phyloP scores from a whole-genome alignment of 768 basidiomycete species.

The Mycena olivaceomarginata region DNA sequence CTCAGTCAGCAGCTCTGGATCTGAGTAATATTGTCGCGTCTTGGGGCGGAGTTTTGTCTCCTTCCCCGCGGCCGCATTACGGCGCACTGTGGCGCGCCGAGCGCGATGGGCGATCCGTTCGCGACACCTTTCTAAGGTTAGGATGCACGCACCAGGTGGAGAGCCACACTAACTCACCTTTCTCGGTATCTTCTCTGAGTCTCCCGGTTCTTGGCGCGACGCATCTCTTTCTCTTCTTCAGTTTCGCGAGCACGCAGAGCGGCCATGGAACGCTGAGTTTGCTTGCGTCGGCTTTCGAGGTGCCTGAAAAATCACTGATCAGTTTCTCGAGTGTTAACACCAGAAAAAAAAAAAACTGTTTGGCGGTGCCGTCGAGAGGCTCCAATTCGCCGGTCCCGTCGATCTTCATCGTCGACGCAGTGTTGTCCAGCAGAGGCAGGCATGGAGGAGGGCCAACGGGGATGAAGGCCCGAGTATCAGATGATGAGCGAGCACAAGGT shows the following conservation, averaged over 20 bases:
- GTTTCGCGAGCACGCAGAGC: neutral
- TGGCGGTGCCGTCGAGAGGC: neutral
- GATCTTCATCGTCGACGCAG: neutral
- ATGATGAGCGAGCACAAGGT: too few relatives aligned
- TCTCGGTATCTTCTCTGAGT: constrained; percentile 10
- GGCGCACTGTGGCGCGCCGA: constrained; percentile 5
- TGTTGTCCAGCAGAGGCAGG: neutral
- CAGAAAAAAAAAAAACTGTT: neutral
- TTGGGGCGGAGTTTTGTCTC: constrained; percentile 13
- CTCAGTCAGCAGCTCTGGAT: neutral
- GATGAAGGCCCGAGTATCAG: too few relatives aligned
- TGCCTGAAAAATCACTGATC: neutral
- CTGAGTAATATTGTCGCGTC: constrained; percentile 16
- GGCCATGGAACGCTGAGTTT: neutral
- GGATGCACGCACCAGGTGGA: too few relatives aligned
- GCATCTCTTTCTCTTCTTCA: neutral
- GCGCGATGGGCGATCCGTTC: neutral
- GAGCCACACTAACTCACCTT: neutral
- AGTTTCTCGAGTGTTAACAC: too few relatives aligned
- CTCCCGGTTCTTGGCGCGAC: neutral
- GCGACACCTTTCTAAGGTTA: neutral
- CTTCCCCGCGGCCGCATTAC: constrained; percentile 2
- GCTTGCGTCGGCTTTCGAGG: neutral
- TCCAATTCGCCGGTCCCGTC: neutral
- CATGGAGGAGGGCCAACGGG: neutral